These are phyloP conservation scores for Chaetomium fimeti DNA, from an alignment of 495 filamentous ascomycete genomes.

Conservation along the genomic window DNA sequence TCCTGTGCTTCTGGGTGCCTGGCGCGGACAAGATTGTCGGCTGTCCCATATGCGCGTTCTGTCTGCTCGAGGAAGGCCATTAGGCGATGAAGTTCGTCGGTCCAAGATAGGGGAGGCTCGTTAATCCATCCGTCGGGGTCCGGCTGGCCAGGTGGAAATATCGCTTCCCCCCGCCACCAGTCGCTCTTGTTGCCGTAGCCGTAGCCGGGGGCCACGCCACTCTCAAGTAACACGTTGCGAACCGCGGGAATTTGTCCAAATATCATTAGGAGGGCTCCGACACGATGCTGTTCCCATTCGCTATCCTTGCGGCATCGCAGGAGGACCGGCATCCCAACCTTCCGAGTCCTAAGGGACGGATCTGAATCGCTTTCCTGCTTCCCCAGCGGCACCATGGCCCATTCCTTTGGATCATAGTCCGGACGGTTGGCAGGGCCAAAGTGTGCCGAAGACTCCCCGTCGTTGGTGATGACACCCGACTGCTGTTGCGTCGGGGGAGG, in stretches of 20 bases:
- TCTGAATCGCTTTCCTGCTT: constrained; percentile 28
- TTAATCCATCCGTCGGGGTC: constrained; percentile 47
- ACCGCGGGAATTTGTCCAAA: constrained; percentile 81
- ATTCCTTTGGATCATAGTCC: constrained; percentile 67
- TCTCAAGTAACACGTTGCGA: constrained; percentile 68
- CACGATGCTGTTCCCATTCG: constrained; percentile 45
- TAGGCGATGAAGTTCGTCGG: constrained; percentile 68
- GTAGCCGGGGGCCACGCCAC: constrained; percentile 42
- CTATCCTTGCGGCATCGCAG: constrained; percentile 56
- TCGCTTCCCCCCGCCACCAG: constrained; percentile 81
- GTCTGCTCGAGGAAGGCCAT: constrained; percentile 82
- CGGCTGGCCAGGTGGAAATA: constrained; percentile 58
- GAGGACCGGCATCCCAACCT: constrained; percentile 62
- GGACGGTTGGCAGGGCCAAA: constrained; percentile 74
- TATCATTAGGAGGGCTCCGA: constrained; percentile 72
- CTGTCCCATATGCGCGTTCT: constrained; percentile 76
- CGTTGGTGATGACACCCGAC: constrained; percentile 41
- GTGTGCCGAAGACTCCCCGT: constrained; percentile 36
- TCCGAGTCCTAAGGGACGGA: constrained; percentile 57
- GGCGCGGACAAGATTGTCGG: constrained; percentile 46
- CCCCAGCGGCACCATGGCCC: constrained; percentile 65
- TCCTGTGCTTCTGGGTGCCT: neutral
- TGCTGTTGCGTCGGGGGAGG: constrained; percentile 45
- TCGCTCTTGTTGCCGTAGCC: constrained; percentile 69
- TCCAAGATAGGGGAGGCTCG: constrained; percentile 37